Evolutionary conservation across 1,139 yeast genomes (phyloP), one percentile per base, ranked within the genome.

Genomic region (Wickerhamomyces sp.): DNA sequence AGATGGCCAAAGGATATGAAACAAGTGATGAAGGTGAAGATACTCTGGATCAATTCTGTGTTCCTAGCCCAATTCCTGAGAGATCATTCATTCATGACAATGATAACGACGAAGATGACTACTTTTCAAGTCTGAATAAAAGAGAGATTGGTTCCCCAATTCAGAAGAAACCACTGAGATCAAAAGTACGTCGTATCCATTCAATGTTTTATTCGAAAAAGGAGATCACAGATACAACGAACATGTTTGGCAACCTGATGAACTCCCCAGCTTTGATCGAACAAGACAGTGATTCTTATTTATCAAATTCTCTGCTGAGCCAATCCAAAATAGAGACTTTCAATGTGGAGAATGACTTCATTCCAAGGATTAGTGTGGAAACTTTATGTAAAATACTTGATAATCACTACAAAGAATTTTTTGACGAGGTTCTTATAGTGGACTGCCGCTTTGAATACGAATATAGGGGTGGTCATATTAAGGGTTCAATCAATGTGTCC

Each of bases 371-470:
- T 41, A 73, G 72, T 38, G 81, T 78, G 24, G 71, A 70, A 30
- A 82, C 89, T 32, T 64, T 92, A 56, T 71, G 76, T 47, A 71
- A 71, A 32, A 74, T 90, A 31, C 60, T 89, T 29, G 75, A 73
- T 44, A 85, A 89, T 32, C 59, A 68, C 14, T 76, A 73, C 58
- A 51, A 60, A 15, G 64, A 71, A 25, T 67, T 67, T 36, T 90
- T 82, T 58, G 81, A 81, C 48, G 76, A 79, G 29, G 68, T 76
- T 37, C 54, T 76, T 7, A 66, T 92, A 27, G 70, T 94, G 13
- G 98, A 92, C 63, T 89, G 97, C 59, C 75, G 98, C 37, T 92
- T 92, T 56, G 88, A 82, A 52, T 92, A 92, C 65, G 98, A 92
- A 62, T 94, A 66, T 60, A 71, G 75, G 29, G 97, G 98, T 21